These are phyloP conservation scores for Aspergillus nomiae DNA, from an alignment of 2,329 filamentous ascomycete genomes.

Conservation along the genomic window DNA sequence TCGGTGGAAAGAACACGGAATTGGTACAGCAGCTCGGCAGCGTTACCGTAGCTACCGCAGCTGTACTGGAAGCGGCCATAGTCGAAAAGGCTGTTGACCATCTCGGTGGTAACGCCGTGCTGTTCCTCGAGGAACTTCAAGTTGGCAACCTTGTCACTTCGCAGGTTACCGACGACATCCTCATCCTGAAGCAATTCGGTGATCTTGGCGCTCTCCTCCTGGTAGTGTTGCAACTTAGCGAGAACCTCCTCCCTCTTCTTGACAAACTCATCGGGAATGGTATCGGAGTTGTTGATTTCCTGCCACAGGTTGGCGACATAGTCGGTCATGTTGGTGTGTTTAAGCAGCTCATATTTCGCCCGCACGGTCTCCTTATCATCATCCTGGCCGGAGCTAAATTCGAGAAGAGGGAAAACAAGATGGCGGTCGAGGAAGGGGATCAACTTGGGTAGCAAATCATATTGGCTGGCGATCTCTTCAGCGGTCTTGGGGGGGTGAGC, in stretches of 20 bases:
- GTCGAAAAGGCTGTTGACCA: conserved; percentile 94
- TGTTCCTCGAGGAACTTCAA: conserved; percentile 97
- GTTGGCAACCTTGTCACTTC: conserved; percentile 98
- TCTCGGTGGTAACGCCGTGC: conserved; percentile 89
- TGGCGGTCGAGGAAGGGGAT: conserved; percentile 93
- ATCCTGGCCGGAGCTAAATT: conserved; percentile 82
- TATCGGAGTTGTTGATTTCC: conserved; percentile 78
- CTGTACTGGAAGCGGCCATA: conserved; percentile 98
- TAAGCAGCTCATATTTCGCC: conserved; percentile 90
- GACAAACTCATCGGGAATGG: conserved; percentile 80
- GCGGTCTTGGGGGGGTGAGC: conserved; percentile 45
- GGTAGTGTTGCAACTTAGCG: conserved; percentile 76
- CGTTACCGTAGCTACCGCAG: conserved; percentile 88
- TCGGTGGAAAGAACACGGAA: conserved; percentile 98
- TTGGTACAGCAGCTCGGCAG: conserved; percentile 91
- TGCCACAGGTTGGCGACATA: conserved; percentile 91
- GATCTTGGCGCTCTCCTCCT: conserved; percentile 87
- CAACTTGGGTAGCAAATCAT: conserved; percentile 84
- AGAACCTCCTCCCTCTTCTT: conserved; percentile 89
- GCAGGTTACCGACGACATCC: conserved; percentile 84
- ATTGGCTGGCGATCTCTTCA: conserved; percentile 65
- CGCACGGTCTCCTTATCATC: conserved; percentile 76
- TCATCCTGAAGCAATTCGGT: conserved; percentile 82
- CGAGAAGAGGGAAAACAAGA: conserved; percentile 92
- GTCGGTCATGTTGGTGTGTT: conserved; percentile 98